These are phyloP conservation scores for Syncephalastrum racemosum DNA, from an alignment of 371 early-diverging fungal species.

Conservation along the genomic window DNA sequence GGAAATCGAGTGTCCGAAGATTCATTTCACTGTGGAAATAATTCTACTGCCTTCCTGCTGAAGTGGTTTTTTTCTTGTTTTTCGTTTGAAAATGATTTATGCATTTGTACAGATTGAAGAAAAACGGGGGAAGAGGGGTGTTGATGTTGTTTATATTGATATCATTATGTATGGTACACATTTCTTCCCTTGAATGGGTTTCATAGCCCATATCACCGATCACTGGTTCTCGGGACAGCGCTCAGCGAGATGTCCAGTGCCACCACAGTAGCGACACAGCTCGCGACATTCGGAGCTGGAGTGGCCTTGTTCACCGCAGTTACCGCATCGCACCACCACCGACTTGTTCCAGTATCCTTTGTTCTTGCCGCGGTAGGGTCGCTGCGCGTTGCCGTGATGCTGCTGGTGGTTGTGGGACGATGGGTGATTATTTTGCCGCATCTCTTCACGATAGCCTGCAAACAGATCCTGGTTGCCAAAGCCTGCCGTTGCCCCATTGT, in stretches of 20 bases:
- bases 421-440: constrained; percentile 8
- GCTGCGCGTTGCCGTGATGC: background rate
- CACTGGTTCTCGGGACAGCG: constrained; percentile 23
- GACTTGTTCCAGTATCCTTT: constrained; percentile 7
- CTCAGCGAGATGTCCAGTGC: constrained; percentile 38
- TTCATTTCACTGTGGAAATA: constrained; percentile 17
- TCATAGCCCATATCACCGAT: background rate
- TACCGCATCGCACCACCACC: constrained; percentile 40
- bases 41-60: constrained; percentile 19
- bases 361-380: constrained; percentile 5
- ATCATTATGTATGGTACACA: no score
- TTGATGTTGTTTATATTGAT: no score
- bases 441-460: constrained; percentile 20
- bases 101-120: background rate
- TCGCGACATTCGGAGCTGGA: constrained; percentile 46
- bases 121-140: background rate
- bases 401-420: background rate
- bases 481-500: constrained; percentile 18
- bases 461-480: constrained; percentile 26
- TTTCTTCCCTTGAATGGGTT: background rate
- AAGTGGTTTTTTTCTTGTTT: constrained; percentile 10
- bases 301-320: constrained; percentile 56
- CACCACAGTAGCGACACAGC: constrained; percentile 44
- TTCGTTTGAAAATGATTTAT: constrained; percentile 1
- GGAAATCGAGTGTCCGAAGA: constrained; percentile 11